Evolutionary conservation across 306 rosid species (phyloP).

Genomic region (Ceratonia siliqua): DNA sequence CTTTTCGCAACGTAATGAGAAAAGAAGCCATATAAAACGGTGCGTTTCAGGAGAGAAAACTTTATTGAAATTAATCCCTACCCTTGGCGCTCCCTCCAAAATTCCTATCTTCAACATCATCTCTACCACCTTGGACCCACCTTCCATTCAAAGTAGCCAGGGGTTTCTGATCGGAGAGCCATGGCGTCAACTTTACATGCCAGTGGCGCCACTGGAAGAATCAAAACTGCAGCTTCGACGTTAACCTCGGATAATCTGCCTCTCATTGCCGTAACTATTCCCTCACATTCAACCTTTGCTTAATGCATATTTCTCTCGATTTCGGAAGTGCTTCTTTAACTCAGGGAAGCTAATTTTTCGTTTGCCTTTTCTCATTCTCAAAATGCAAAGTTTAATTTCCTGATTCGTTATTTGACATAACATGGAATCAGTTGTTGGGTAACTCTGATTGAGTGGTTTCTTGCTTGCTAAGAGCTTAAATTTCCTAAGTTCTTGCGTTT

Average conservation of each 20-base stretch:
- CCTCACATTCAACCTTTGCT: not conserved
- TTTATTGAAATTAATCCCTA: no score
- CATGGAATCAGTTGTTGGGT: not conserved
- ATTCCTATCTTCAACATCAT: not conserved
- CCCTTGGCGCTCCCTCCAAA: constrained; percentile 31
- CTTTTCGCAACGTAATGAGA: no score
- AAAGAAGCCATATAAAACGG: no score
- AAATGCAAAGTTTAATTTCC: not conserved
- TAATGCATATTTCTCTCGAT: not conserved
- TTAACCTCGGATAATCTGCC: constrained; percentile 63
- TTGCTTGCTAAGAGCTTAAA: not conserved
- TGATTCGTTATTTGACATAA: not conserved
- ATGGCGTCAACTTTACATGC: constrained; percentile 69
- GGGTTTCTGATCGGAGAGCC: not conserved
- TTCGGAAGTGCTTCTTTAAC: not conserved
- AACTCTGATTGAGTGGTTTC: not conserved
- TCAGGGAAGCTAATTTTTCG: not conserved
- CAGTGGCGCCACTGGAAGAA: constrained; percentile 38
- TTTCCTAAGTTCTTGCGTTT: not conserved
- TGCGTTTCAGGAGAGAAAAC: no score
- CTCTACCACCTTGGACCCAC: not conserved
- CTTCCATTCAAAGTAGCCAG: not conserved
- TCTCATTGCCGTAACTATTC: constrained; percentile 53
- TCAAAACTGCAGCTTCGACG: constrained; percentile 50
- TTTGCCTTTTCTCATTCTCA: not conserved